Base-by-base conservation (phyloP, 495 filamentous ascomycete genomes). In the Recurvomyces mirabilis region DNA sequence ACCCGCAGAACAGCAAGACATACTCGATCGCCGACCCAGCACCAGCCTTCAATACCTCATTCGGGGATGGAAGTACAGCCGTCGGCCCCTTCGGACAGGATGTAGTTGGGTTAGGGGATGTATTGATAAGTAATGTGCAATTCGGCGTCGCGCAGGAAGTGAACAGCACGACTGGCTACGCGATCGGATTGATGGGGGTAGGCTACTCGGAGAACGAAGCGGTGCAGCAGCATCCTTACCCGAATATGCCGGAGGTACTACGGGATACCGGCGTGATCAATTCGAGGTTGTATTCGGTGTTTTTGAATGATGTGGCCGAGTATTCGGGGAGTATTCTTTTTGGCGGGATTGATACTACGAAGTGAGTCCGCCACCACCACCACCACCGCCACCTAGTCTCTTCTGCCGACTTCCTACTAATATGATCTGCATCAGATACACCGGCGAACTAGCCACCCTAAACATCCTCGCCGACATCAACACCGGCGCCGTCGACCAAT, bases 231-330 rank as follows among this genome's bases (percentile, higher is more conserved):
- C 26, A 32, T n/a, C 6, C 12, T 9, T 51, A 51, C 37, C 41
- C 48, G 41, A 51, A 51, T 37, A 45, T 51, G 22, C 48, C 48
- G 11, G 48, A 51, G 21, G 48, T 51, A 6, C 37, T 51, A n/a
- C 10, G 21, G 12, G 36, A 46, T 22, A 11, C 46, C 5, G 41
- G 41, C 39, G 32, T 47, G 7, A 55, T 51, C 38, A 47, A 45
- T 38, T 36, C 25, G 14, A 31, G 44, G 4, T 18, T 51, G 3
- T 55, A 51, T 40, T 46, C 40, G 28, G 32, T 55, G 24, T 52
- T 31, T 43, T 41, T 55, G 21, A 47, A 55, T 40, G 43, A 47
- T 23, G 17, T 40, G 12, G 46, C 14, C 26, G 44, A 32, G 12
- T 35, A 18, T 2, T 42, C 39, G 13, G 52, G 52, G 19, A 38